Evolutionary conservation across 495 filamentous ascomycete genomes (phyloP), one percentile per base, ranked within the genome.

Genomic region (Neurospora tetraspora): DNA sequence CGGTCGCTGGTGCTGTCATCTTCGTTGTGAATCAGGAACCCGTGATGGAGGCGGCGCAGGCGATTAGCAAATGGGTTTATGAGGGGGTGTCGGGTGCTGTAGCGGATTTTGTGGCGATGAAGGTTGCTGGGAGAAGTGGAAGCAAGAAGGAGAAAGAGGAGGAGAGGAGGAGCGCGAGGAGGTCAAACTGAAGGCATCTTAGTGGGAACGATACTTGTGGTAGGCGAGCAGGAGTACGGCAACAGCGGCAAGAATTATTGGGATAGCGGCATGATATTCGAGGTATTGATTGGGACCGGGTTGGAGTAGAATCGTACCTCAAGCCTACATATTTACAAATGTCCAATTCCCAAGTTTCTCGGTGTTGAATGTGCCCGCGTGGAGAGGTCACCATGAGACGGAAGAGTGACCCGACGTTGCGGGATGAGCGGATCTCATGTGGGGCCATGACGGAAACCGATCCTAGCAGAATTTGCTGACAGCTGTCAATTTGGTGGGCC

Each of bases 81-180:
- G 20, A 73, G 39, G 77, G 76, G 34, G 69, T 77, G 9, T 70
- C 72, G 43, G 74, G 72, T 11, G 76, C 74, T 23, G 37, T 79
- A 10, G 23, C 71, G 39, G 77, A 79, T 39, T 78, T 78, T 72
- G 74, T 72, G 3, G 39, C 61, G 45, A 39, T 69, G 36, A 61
- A 69, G 27, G 39, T 75, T 34, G 72, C 59, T 53, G 65, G 39
- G 42, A 73, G 37, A 11, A 9, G 37, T 10, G n/a, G 27, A 4
- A 4, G 37, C 7, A 16, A 34, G 20, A 27, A 61, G 12, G 39
- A 70, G n/a, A n/a, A 37, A 27, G 34, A 40, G 59, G 16, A 42
- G 45, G 39, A 34, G 43, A 59, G 31, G 18, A 61, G 4, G 7
- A 31, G 47, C 18, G n/a, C 1, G 45, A 27, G 45, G 53, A 65